Evolutionary conservation across 164 flowering plant genomes (phyloP).

Genomic region (Berberis thunbergii): DNA sequence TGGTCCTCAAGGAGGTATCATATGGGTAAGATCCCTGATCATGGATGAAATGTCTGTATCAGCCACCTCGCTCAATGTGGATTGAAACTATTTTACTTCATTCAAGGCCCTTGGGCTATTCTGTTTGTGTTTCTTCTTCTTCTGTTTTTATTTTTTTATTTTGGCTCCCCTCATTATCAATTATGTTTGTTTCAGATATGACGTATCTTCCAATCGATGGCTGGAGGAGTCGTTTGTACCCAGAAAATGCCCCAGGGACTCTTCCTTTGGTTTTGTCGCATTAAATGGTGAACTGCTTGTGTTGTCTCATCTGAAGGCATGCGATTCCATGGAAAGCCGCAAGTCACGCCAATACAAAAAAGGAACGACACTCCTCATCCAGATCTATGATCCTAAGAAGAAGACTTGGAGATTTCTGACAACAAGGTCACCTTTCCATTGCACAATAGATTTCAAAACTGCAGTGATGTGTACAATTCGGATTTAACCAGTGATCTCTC

Average conservation of each 20-base stretch:
- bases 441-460: constrained; percentile 44
- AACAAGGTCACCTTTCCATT: constrained; percentile 45
- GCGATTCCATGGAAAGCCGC: constrained; percentile 23
- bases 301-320: constrained; percentile 26
- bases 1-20: too few species aligned
- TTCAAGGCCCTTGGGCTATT: too few species aligned
- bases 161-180: too few species aligned
- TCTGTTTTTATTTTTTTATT: too few species aligned
- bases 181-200: constrained; percentile 33
- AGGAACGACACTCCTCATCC: constrained; percentile 34
- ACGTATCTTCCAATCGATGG: constrained; percentile 59
- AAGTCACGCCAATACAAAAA: constrained; percentile 38
- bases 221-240: constrained; percentile 57
- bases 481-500: constrained; percentile 11
- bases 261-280: constrained; percentile 53
- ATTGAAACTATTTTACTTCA: too few species aligned
- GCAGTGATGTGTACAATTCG: constrained; percentile 61
- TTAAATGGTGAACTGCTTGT: constrained; percentile 57
- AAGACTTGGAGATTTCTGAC: constrained; percentile 58
- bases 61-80: too few species aligned
- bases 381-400: constrained; percentile 58
- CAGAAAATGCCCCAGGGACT: constrained; percentile 28
- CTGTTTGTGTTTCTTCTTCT: too few species aligned
- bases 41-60: too few species aligned
- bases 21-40: too few species aligned